Evolutionary conservation across 192 early-diverging fungal species (phyloP), one percentile per base, ranked within the genome.

Genomic region (Linnemannia exigua): DNA sequence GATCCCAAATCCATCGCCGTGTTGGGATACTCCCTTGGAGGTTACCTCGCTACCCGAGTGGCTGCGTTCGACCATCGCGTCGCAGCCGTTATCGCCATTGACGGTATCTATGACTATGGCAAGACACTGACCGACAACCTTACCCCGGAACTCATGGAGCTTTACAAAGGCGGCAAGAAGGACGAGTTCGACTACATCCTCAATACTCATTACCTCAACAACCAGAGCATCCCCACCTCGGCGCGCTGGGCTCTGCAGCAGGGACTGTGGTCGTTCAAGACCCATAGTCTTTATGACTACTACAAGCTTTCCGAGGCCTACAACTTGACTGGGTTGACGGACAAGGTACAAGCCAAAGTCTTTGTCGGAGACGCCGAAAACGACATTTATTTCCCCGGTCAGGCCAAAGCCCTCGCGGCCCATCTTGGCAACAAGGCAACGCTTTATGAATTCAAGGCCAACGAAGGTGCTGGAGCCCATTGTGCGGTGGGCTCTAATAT

Each of bases 21-120:
- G 63, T 66, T 76, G 75, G 75, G 75, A 76, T 76, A 76, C 66
- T 76, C 75, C 67, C 75, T 76, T 76, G 75, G 75, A 76, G 75
- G 75, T 76, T 76, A 76, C 75, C 75, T 76, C 47, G 75, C 75
- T 35, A 76, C 75, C 36, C 35, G 75, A 76, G 75, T 76, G 75
- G 75, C 75, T 36, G 75, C 75, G 25, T 50, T 76, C 33, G 75
- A 76, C 75, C 75, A 76, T 76, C 75, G 75, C 75, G 75, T 76
- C 47, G 75, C 75, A 66, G 75, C 75, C 5, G 75, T 76, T 76
- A 76, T 76, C 31, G 75, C 75, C 41, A 76, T 76, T 76, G 75
- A 76, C 63, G 75, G 75, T 35, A 76, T 76, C 75, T 76, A 76
- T 47, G 75, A 76, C 75, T 76, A 76, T 68, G 75, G 75, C 75